phyloP scores from a whole-genome alignment of 139 green algal genomes.

The Picochlorum sp. region DNA sequence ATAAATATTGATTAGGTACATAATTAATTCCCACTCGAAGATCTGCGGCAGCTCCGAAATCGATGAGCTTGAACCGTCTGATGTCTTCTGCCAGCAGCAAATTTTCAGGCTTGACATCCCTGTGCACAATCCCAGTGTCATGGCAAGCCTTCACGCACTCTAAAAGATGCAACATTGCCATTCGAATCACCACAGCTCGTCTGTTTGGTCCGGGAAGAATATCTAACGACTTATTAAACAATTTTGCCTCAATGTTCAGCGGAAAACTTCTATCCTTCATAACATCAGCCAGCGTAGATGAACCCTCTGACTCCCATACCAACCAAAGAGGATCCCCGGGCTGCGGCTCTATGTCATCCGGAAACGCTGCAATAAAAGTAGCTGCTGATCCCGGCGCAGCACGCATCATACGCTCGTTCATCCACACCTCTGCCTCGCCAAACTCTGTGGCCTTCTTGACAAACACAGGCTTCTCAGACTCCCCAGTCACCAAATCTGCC shows the following conservation, averaged over 20 bases:
- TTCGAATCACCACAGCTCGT: constrained; percentile 29
- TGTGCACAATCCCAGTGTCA: constrained; percentile 62
- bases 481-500: constrained; percentile 37
- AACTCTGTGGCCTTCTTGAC: constrained; percentile 87
- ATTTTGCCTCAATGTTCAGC: constrained; percentile 72
- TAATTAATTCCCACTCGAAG: constrained; percentile 89
- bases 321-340: constrained; percentile 45
- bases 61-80: constrained; percentile 74
- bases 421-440: constrained; percentile 95
- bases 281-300: constrained; percentile 58
- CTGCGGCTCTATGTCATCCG: constrained; percentile 27
- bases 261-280: constrained; percentile 78
- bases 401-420: constrained; percentile 91
- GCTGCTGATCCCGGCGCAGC: constrained; percentile 45
- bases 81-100: constrained; percentile 52
- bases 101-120: constrained; percentile 92
- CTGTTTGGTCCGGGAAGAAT: constrained; percentile 28
- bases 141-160: constrained; percentile 48
- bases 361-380: constrained; percentile 80
- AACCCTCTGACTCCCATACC: constrained; percentile 73
- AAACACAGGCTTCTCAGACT: constrained; percentile 16
- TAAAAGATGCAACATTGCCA: constrained; percentile 60
- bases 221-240: constrained; percentile 65
- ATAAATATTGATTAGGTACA: constrained; percentile 82
- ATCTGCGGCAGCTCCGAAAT: constrained; percentile 81